phyloP scores from a whole-genome alignment of 2,329 filamentous ascomycete species.

The Neonectria faginata region DNA sequence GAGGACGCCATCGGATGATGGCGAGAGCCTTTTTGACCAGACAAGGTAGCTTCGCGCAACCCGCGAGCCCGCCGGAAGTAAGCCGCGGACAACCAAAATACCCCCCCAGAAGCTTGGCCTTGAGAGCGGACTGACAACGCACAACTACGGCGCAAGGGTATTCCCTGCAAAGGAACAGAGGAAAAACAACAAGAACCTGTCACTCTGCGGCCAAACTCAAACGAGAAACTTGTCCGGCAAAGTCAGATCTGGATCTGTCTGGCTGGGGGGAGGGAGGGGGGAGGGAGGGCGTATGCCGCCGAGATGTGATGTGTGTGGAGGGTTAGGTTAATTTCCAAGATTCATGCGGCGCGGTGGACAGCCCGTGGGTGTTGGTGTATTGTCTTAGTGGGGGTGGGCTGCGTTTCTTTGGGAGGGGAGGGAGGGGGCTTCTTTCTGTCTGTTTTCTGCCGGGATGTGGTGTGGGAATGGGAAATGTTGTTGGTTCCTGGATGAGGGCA shows the following conservation, averaged over 20 bases:
- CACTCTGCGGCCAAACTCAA: slow-evolving; percentile 5
- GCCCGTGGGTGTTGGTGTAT: slow-evolving; percentile 31
- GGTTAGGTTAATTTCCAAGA: slow-evolving; percentile 41
- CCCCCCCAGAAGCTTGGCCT: not conserved
- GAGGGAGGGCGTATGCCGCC: slow-evolving; percentile 12
- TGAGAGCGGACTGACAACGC: slow-evolving; percentile 1
- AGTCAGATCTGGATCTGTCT: slow-evolving; percentile 30
- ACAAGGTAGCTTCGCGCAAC: not conserved
- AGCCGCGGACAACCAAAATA: not conserved
- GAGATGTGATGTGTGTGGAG: slow-evolving; percentile 20
- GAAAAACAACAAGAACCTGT: not conserved
- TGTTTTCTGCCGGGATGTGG: not conserved
- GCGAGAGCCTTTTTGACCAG: not conserved
- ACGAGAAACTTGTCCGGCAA: slow-evolving; percentile 23
- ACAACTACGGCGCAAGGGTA: not conserved
- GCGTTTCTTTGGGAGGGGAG: not conserved
- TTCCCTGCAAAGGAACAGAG: not conserved
- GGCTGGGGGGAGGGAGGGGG: too few relatives aligned
- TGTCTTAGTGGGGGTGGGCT: slow-evolving; percentile 25
- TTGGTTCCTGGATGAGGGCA: not conserved
- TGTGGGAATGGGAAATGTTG: not conserved
- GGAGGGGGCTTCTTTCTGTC: not conserved
- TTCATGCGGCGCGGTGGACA: slow-evolving; percentile 41
- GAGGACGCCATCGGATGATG: slow-evolving; percentile 11
- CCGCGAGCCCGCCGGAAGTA: not conserved